Percentiles rank a stretch among this genome's conserved stretches.
Evolutionary conservation across 768 basidiomycete species (phyloP).

Genomic region (Leccinum disarticulatum): DNA sequence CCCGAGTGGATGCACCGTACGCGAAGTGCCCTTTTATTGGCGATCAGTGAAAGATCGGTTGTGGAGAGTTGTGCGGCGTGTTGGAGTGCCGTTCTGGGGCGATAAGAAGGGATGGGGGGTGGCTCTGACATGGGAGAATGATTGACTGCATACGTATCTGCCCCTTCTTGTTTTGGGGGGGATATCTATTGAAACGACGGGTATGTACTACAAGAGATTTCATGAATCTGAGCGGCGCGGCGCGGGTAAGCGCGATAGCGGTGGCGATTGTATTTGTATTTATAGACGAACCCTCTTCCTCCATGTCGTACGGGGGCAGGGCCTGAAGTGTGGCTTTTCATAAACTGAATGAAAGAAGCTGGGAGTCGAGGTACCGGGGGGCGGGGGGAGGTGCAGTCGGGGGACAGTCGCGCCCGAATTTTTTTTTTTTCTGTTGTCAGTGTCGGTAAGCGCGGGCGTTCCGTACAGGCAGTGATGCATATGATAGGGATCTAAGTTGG

Average conservation of each 20-base stretch:
- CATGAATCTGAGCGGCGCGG: slow-evolving; percentile 7
- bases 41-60: slow-evolving; percentile 51
- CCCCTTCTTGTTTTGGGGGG: background rate
- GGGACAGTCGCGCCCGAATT: background rate
- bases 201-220: slow-evolving; percentile 1
- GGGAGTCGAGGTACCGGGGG: background rate
- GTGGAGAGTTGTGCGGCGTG: slow-evolving; percentile 49
- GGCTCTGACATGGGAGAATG: slow-evolving; percentile 1
- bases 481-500: background rate
- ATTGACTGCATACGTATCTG: background rate
- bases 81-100: slow-evolving; percentile 38
- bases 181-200: background rate
- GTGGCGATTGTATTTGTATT: background rate
- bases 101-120: background rate
- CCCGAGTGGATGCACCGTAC: slow-evolving; percentile 40
- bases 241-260: slow-evolving; percentile 5
- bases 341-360: background rate
- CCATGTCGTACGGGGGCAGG: background rate
- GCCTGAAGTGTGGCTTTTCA: background rate
- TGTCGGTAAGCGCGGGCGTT: slow-evolving; percentile 2
- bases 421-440: background rate
- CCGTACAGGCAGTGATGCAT: background rate
- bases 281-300: background rate
- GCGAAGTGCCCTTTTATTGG: slow-evolving; percentile 44
- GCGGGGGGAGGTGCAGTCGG: background rate